Evolutionary conservation across 768 basidiomycete genomes (phyloP).

Genomic region (Tylopilus rubrobrunneus): DNA sequence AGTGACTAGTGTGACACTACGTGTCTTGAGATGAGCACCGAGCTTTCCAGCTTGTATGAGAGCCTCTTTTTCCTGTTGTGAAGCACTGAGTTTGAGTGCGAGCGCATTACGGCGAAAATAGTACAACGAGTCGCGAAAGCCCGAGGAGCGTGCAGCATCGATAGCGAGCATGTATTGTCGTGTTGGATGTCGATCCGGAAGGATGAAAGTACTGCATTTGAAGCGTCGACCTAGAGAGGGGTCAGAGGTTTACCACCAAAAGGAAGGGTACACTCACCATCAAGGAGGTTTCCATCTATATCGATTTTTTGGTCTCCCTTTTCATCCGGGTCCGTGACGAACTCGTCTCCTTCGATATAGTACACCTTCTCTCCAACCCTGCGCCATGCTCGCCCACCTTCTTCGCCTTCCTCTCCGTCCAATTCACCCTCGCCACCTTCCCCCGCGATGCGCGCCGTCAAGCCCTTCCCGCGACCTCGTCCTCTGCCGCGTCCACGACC

Average conservation of each 20-base stretch:
- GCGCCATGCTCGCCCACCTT: conserved; percentile 62
- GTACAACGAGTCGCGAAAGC: conserved; percentile 96
- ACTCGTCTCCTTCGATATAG: conserved; percentile 86
- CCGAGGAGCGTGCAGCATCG: conserved; percentile 93
- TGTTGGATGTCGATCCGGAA: conserved; percentile 80
- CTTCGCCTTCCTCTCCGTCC: conserved; percentile 38
- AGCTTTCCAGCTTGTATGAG: conserved; percentile 88
- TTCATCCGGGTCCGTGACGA: conserved; percentile 75
- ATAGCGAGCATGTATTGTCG: conserved; percentile 94
- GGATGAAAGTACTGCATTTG: conserved; percentile 85
- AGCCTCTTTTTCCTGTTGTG: conserved; percentile 86
- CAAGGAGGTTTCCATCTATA: conserved; percentile 73
- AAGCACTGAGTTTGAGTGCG: conserved; percentile 87
- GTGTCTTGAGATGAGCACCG: conserved; percentile 80
- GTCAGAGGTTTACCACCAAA: background rate
- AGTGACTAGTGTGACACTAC: conserved; percentile 91
- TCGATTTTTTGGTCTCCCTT: conserved; percentile 94
- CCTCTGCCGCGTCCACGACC: conserved; percentile 43
- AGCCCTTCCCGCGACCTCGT: conserved; percentile 34
- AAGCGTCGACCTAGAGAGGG: conserved; percentile 66
- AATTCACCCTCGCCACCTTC: conserved; percentile 39
- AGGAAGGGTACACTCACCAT: conserved; percentile 48
- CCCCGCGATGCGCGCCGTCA: conserved; percentile 22
- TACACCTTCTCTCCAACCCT: conserved; percentile 72
- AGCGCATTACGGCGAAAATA: conserved; percentile 92